These are phyloP conservation scores for Debaryomyces psychrophilus DNA, from an alignment of 1,139 yeast genomes.

Conservation along the genomic window DNA sequence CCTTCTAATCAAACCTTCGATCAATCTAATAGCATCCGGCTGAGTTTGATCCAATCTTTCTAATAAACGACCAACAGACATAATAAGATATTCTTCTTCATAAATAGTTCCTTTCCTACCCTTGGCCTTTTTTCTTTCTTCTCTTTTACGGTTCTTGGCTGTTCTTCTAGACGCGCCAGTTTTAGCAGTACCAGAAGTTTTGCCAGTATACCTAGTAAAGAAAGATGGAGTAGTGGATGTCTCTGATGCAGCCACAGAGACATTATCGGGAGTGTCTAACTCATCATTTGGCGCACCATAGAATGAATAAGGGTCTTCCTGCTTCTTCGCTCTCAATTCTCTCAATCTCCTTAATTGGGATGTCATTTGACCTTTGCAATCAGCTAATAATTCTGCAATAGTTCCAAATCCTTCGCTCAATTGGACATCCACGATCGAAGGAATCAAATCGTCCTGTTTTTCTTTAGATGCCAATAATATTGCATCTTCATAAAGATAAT, in stretches of 20 bases:
- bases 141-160: constrained; percentile 88
- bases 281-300: constrained; percentile 64
- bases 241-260: constrained; percentile 93
- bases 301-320: constrained; percentile 81
- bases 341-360: constrained; percentile 85
- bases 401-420: constrained; percentile 86
- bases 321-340: constrained; percentile 81
- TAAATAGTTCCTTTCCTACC: constrained; percentile 97
- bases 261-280: constrained; percentile 84
- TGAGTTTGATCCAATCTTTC: constrained; percentile 79
- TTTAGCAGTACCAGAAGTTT: constrained; percentile 92
- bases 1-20: constrained; percentile 78
- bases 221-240: constrained; percentile 91
- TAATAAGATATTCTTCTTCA: constrained; percentile 92
- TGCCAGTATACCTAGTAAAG: constrained; percentile 94
- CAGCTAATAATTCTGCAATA: constrained; percentile 86
- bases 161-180: constrained; percentile 95
- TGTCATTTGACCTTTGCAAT: constrained; percentile 80
- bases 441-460: constrained; percentile 49
- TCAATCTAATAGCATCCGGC: constrained; percentile 70
- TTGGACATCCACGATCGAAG: constrained; percentile 66
- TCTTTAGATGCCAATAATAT: constrained; percentile 60
- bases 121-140: constrained; percentile 92
- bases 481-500: constrained; percentile 76
- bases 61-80: constrained; percentile 82